Evolutionary conservation across 495 filamentous ascomycete species (phyloP).

Genomic region (Pyronema omphalodes): DNA sequence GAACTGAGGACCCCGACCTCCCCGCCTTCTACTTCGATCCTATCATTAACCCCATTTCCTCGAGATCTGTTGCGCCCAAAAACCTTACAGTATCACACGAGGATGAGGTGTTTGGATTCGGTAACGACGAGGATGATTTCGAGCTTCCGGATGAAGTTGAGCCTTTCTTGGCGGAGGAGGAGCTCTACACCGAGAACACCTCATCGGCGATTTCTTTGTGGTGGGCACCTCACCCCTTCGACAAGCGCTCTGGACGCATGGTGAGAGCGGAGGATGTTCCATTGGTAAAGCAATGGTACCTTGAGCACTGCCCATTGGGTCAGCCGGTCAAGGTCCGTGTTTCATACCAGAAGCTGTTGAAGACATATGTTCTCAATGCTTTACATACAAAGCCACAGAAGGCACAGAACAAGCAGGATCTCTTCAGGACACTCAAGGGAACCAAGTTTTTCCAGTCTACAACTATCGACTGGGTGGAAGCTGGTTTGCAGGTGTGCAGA

Average conservation of each 20-base stretch:
- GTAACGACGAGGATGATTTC: constrained; percentile 74
- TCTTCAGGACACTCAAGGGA: constrained; percentile 72
- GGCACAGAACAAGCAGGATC: constrained; percentile 82
- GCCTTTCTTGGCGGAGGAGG: constrained; percentile 80
- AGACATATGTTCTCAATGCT: constrained; percentile 92
- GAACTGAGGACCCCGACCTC: constrained; percentile 70
- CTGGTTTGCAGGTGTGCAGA: constrained; percentile 90
- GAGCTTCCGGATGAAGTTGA: constrained; percentile 61
- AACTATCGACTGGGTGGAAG: constrained; percentile 98
- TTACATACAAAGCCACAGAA: constrained; percentile 88
- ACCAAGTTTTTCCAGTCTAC: constrained; percentile 99
- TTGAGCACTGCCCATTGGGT: constrained; percentile 81
- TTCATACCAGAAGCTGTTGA: constrained; percentile 97
- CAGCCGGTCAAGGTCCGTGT: constrained; percentile 96
- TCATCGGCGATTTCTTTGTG: constrained; percentile 82
- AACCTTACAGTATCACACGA: constrained; percentile 86
- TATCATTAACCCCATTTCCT: constrained; percentile 93
- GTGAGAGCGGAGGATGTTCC: constrained; percentile 94
- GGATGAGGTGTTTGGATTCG: constrained; percentile 80
- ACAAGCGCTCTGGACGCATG: constrained; percentile 93
- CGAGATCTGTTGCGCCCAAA: constrained; percentile 82
- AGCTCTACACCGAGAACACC: constrained; percentile 77
- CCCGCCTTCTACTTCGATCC: constrained; percentile 98
- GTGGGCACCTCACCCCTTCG: constrained; percentile 97
- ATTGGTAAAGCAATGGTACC: constrained; percentile 94